Conservation (phyloP, 129 eudicot species). For the Centaurea solstitialis region DNA sequence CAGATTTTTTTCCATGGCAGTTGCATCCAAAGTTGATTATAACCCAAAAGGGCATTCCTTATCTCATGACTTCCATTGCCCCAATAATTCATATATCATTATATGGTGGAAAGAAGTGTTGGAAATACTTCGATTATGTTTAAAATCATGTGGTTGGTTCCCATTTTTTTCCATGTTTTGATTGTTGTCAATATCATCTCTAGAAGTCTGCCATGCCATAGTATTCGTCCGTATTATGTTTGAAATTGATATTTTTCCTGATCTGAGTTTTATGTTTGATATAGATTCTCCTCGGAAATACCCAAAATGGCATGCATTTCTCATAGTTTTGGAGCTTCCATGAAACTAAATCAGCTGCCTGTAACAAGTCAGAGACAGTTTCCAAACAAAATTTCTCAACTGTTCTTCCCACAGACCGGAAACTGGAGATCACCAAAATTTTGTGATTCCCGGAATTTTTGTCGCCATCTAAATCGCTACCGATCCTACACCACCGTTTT, state of each 20-base stretch:
- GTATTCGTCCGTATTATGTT: background rate
- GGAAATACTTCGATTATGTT: background rate
- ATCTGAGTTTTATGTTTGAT: background rate
- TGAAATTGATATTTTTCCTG: background rate
- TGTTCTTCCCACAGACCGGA: slow-evolving; percentile 15
- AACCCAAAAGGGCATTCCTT: background rate
- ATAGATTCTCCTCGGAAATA: slow-evolving; percentile 14
- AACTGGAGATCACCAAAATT: slow-evolving; percentile 8
- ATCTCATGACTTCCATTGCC: background rate
- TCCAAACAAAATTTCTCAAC: slow-evolving; percentile 31
- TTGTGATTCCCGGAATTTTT: slow-evolving; percentile 1
- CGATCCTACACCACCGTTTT: slow-evolving; percentile 25
- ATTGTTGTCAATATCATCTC: background rate
- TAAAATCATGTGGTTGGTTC: background rate
- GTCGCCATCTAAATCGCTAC: slow-evolving; percentile 11
- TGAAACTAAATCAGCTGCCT: slow-evolving; percentile 26
- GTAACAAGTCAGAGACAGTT: slow-evolving; percentile 10
- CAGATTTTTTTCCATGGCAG: too few relatives aligned
- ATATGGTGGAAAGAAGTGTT: background rate
- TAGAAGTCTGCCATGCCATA: background rate
- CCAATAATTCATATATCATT: background rate
- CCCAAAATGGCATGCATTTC: slow-evolving; percentile 41
- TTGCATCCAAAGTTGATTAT: background rate
- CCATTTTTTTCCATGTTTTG: background rate
- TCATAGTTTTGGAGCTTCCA: slow-evolving; percentile 26